A percentile compares a stretch with the other conserved stretches of the same genome.
These are phyloP conservation scores for Penicillium psychrosexuale DNA, from an alignment of 2,329 filamentous ascomycete genomes.

Conservation along the genomic window DNA sequence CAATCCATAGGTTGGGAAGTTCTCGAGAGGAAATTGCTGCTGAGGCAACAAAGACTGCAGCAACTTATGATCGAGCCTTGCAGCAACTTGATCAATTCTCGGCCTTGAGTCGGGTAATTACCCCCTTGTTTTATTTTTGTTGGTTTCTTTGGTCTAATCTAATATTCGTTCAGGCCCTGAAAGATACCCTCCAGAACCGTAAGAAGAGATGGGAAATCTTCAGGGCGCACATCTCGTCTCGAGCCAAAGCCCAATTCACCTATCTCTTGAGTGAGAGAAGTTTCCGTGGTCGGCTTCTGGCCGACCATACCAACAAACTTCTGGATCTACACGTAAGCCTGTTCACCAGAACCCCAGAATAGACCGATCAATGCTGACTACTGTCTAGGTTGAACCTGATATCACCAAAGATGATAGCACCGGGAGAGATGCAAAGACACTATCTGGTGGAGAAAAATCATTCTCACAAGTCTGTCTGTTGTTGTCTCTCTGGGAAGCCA, in stretches of 20 bases:
- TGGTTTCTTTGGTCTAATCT: constrained; percentile 12
- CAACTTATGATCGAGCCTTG: constrained; percentile 37
- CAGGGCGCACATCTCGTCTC: constrained; percentile 78
- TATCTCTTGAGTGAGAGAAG: constrained; percentile 86
- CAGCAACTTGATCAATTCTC: constrained; percentile 39
- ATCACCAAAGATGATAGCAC: constrained; percentile 65
- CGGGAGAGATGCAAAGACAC: constrained; percentile 81
- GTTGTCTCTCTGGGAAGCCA: constrained; percentile 93
- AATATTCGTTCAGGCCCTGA: constrained; percentile 44
- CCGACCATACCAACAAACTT: constrained; percentile 71
- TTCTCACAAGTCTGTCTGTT: constrained; percentile 95
- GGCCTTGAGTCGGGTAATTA: constrained; percentile 39
- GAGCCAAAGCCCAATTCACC: constrained; percentile 79
- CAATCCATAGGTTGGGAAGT: constrained; percentile 52
- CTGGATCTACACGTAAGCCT: constrained; percentile 69
- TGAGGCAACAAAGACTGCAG: constrained; percentile 38
- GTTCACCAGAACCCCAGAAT: neutral
- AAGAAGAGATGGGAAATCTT: constrained; percentile 76
- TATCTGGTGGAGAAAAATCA: constrained; percentile 95
- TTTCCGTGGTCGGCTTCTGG: constrained; percentile 75
- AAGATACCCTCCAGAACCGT: constrained; percentile 64
- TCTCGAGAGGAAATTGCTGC: constrained; percentile 63
- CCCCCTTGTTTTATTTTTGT: neutral
- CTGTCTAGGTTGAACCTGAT: constrained; percentile 58
- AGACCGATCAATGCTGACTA: constrained; percentile 7